phyloP scores from a whole-genome alignment of 305 asterid genomes.

The Andrographis paniculata region DNA sequence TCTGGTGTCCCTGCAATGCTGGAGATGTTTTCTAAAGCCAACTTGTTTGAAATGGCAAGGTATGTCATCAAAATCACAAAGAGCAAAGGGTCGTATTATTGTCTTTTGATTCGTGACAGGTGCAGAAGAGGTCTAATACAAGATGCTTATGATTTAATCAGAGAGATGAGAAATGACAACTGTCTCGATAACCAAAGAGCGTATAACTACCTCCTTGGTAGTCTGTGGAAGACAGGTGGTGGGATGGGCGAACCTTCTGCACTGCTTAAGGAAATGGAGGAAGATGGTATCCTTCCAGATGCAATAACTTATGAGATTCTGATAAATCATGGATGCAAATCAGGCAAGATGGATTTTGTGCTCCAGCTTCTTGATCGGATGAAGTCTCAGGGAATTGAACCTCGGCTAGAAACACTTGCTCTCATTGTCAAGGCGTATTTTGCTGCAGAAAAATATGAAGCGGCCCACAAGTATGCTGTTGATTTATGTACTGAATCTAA shows the following conservation, averaged over 20 bases:
- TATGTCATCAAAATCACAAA: conserved; percentile 47
- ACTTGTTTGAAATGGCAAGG: conserved; percentile 57
- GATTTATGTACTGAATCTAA: conserved; percentile 30
- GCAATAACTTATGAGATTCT: conserved; percentile 59
- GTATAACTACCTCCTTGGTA: conserved; percentile 62
- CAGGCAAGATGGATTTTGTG: conserved; percentile 42
- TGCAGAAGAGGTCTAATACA: conserved; percentile 54
- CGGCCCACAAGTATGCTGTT: conserved; percentile 45
- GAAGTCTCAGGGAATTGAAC: conserved; percentile 38
- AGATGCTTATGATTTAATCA: conserved; percentile 43
- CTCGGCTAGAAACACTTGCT: conserved; percentile 50
- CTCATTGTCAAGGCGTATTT: conserved; percentile 40
- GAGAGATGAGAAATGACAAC: conserved; percentile 40
- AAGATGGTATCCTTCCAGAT: conserved; percentile 33
- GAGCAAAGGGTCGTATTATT: conserved; percentile 36
- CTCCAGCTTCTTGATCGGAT: conserved; percentile 37
- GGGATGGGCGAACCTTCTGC: conserved; percentile 32
- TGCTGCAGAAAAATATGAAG: conserved; percentile 34
- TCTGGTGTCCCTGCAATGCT: conserved; percentile 52
- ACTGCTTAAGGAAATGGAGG: conserved; percentile 50
- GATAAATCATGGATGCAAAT: conserved; percentile 33
- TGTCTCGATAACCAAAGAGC: conserved; percentile 32
- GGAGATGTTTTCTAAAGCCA: conserved; percentile 52
- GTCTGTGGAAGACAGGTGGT: conserved; percentile 45
- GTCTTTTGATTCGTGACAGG: conserved; percentile 57